These are phyloP conservation scores for Ambrosiella xylebori DNA, from an alignment of 2,329 filamentous ascomycete genomes.

Conservation along the genomic window DNA sequence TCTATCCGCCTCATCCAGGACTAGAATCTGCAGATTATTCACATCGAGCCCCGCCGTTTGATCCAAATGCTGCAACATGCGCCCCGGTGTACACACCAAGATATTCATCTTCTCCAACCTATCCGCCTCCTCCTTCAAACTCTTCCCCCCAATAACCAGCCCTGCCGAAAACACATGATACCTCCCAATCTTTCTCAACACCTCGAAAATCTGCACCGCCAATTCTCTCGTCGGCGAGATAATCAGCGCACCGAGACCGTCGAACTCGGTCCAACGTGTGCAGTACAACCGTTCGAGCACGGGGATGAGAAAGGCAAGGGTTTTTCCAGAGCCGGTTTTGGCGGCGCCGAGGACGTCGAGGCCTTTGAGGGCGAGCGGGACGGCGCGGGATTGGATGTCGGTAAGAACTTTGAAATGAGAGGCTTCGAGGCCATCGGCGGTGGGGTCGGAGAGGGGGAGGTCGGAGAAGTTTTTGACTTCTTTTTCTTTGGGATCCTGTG, in stretches of 20 bases:
- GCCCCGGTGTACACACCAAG: conserved; percentile 80
- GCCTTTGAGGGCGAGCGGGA: conserved; percentile 72
- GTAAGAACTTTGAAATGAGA: conserved; percentile 84
- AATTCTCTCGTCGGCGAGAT: conserved; percentile 89
- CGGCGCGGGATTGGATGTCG: conserved; percentile 79
- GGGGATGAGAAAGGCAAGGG: conserved; percentile 78
- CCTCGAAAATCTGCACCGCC: conserved; percentile 92
- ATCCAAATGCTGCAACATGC: conserved; percentile 89
- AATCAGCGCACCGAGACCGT: conserved; percentile 83
- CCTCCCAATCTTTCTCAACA: conserved; percentile 74
- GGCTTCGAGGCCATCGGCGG: conserved; percentile 58
- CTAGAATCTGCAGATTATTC: conserved; percentile 78
- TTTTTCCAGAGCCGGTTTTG: conserved; percentile 92
- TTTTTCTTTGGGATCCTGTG: conserved; percentile 41
- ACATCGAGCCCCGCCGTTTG: conserved; percentile 83
- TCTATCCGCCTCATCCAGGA: conserved; percentile 87
- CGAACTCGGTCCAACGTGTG: conserved; percentile 72
- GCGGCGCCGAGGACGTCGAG: conserved; percentile 82
- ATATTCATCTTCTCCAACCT: conserved; percentile 88
- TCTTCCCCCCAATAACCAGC: conserved; percentile 85
- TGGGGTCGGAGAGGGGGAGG: conserved; percentile 70
- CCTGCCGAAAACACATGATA: conserved; percentile 86
- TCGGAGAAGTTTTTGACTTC: conserved; percentile 57
- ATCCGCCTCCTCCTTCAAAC: conserved; percentile 69
- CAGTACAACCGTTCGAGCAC: conserved; percentile 86